A percentile compares a stretch with the other conserved stretches of the same genome.
These are phyloP conservation scores for Calonectria montana DNA, from an alignment of 2,329 filamentous ascomycete species.

Conservation along the genomic window DNA sequence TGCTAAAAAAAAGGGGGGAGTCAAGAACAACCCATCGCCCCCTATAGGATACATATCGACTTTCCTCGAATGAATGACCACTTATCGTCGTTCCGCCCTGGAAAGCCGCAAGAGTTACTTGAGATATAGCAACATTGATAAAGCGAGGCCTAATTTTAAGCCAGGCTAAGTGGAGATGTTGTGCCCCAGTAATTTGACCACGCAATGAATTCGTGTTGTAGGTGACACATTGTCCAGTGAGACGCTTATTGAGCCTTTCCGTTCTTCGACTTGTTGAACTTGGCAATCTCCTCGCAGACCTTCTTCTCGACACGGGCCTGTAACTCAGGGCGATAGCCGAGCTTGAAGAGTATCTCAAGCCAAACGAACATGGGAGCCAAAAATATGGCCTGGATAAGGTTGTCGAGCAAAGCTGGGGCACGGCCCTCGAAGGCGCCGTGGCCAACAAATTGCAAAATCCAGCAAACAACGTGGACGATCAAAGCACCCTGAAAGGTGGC, in stretches of 20 bases:
- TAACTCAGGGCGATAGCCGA: conserved; percentile 91
- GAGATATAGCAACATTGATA: neutral
- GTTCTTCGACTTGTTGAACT: conserved; percentile 71
- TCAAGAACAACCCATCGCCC: neutral
- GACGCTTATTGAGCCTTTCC: conserved; percentile 61
- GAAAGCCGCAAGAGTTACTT: neutral
- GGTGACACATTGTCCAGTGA: neutral
- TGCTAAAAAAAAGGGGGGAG: conserved; percentile 23
- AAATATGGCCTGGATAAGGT: conserved; percentile 90
- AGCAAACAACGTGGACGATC: conserved; percentile 77
- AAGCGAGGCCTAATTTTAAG: neutral
- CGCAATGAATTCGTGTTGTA: conserved; percentile 5
- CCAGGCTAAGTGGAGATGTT: neutral
- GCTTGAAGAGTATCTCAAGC: conserved; percentile 90
- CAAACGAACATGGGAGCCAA: conserved; percentile 97
- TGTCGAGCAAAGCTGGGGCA: conserved; percentile 90
- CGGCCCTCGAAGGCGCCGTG: conserved; percentile 91
- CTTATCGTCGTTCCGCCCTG: neutral
- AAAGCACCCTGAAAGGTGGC: conserved; percentile 68
- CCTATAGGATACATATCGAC: neutral
- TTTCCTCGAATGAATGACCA: neutral
- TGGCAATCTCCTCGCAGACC: conserved; percentile 81
- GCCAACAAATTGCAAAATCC: conserved; percentile 91
- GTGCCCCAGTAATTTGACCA: conserved; percentile 3
- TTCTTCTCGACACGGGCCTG: conserved; percentile 82